A percentile compares a stretch with the other conserved stretches of the same genome.
These are phyloP conservation scores for Suillus subluteus DNA, from an alignment of 768 basidiomycete genomes.

Conservation along the genomic window DNA sequence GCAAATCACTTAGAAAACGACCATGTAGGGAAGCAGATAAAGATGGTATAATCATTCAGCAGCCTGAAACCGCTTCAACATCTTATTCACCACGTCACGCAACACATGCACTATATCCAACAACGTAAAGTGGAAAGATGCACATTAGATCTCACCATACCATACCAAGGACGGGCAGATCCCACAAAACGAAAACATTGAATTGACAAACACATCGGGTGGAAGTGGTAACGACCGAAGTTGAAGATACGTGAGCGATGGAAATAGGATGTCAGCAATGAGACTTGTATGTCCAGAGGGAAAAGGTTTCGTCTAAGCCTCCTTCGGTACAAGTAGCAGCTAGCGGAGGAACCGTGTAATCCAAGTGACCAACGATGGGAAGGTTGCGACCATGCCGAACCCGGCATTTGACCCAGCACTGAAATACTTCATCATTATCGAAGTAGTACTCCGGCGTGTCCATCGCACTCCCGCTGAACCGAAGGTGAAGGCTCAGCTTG, in stretches of 20 bases:
- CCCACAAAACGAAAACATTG: background rate
- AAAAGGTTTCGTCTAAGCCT: background rate
- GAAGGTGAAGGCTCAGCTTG: conserved; percentile 41
- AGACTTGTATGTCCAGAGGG: background rate
- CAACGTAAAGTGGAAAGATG: no score
- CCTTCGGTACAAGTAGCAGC: no score
- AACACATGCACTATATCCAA: no score
- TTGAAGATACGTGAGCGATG: background rate
- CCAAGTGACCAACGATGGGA: conserved; percentile 37
- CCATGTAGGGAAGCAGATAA: no score
- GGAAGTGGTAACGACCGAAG: background rate
- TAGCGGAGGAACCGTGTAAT: background rate
- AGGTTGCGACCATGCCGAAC: conserved; percentile 39
- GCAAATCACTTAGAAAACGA: no score
- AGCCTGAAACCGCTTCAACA: no score
- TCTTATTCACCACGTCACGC: no score
- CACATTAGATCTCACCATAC: no score
- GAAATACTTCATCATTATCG: conserved; percentile 36
- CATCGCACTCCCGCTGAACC: conserved; percentile 36
- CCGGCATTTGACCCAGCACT: conserved; percentile 36
- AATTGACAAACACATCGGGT: background rate
- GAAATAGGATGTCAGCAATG: background rate
- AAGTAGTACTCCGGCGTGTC: conserved; percentile 34
- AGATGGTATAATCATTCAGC: no score
- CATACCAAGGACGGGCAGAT: background rate